Evolutionary conservation across 164 flowering plant genomes (phyloP), one percentile per base, ranked within the genome.

Genomic region (Sedum album): DNA sequence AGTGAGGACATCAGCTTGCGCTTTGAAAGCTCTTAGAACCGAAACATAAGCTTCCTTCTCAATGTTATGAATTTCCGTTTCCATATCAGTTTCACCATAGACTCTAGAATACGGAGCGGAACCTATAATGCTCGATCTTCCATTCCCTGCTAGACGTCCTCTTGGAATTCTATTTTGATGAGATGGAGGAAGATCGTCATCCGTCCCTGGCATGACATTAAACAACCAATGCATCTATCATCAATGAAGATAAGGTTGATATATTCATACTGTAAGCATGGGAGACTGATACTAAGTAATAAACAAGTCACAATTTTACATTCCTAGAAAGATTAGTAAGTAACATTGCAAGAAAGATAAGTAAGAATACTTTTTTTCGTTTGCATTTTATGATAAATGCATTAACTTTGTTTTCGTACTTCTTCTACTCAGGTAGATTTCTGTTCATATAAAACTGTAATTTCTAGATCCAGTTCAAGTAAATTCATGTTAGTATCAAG

Each of bases 151-250:
- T 31, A 82, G 77, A 42, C 82, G 88, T 10, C 88, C 88, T 79
- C 92, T 77, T n/a, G 82, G 75, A 65, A 86, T 79, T 79, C 88
- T 85, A 71, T 79, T 86, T 73, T 87, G 93, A 73, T 88, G 93
- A 64, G 89, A 70, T 36, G 94, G 97, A 39, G 96, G 96, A 49
- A 88, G 88, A 77, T 88, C 97, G 75, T 92, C 94, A 80, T 91
- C 96, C 36, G 86, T 83, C 67, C 85, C 85, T 82, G 79, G 51
- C 72, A 46, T 67, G 25, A 38, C 57, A 42, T 67, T 6, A n/a
- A 23, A 15, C 5, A 68, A 25, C 26, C 46, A 5, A 21, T n/a
- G 46, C 25, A 38, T 20, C 14, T 65, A 36, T 57, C 17, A 65
- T n/a, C 18, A 8, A 21, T 38, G 30, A 23, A 1, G 23, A 35